These are phyloP conservation scores for Cyamopsis tetragonoloba DNA, from an alignment of 306 rosid genomes.

Conservation along the genomic window DNA sequence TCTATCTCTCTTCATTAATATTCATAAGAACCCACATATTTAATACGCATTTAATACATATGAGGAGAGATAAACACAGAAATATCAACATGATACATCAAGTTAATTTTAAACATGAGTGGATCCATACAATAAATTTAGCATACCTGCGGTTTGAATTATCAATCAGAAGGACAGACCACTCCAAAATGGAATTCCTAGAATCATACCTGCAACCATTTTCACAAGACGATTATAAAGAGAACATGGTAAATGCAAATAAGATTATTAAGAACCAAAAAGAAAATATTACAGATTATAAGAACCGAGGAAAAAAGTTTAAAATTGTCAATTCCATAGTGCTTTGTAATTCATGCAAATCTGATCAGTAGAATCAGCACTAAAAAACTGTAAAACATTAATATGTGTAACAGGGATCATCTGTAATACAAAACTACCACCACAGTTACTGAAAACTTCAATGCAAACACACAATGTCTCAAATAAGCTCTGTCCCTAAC, in stretches of 20 bases:
- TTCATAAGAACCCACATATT: too few relatives aligned
- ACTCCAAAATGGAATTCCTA: conserved; percentile 80
- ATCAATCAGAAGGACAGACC: conserved; percentile 89
- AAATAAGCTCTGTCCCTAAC: background rate
- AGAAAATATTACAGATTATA: background rate
- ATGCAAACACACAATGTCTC: background rate
- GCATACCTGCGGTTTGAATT: conserved; percentile 85
- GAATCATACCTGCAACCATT: conserved; percentile 71
- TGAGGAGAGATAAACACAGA: too few relatives aligned
- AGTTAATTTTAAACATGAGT: too few relatives aligned
- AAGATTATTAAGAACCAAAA: background rate
- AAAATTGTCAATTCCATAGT: background rate
- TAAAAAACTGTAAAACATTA: background rate
- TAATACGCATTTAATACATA: too few relatives aligned
- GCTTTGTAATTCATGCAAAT: background rate
- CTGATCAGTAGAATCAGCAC: background rate
- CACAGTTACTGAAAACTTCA: background rate
- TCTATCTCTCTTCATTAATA: too few relatives aligned
- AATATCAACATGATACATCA: too few relatives aligned
- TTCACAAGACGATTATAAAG: too few relatives aligned
- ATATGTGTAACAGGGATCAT: background rate
- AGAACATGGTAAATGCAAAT: conserved; percentile 12
- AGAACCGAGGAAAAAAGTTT: too few relatives aligned
- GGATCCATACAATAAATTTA: too few relatives aligned
- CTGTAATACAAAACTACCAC: background rate